These are phyloP conservation scores for Hymenoscyphus fraxineus DNA, from an alignment of 2,329 filamentous ascomycete genomes.

Conservation along the genomic window DNA sequence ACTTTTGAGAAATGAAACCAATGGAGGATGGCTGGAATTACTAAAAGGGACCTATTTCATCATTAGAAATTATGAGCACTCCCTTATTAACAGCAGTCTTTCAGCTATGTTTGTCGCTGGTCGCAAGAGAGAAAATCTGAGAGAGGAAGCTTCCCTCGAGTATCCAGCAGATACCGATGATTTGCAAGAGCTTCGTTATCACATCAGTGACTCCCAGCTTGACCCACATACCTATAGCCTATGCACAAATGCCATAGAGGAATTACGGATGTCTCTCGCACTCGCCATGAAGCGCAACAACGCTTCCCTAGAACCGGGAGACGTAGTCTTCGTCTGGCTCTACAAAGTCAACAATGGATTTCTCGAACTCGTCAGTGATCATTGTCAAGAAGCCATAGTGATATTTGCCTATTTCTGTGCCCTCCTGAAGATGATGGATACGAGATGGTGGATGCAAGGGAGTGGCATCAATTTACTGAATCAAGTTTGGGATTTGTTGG, in stretches of 20 bases:
- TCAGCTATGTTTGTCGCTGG: constrained; percentile 34
- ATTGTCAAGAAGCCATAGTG: constrained; percentile 35
- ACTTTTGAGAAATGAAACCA: constrained; percentile 30
- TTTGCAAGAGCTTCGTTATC: constrained; percentile 18
- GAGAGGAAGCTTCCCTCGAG: constrained; percentile 9
- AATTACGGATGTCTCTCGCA: constrained; percentile 36
- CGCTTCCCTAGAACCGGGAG: constrained; percentile 35
- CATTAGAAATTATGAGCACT: constrained; percentile 29
- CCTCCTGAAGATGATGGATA: constrained; percentile 35
- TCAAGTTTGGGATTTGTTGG: constrained; percentile 35
- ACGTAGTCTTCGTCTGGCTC: constrained; percentile 40
- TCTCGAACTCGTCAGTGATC: constrained; percentile 36
- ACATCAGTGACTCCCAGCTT: constrained; percentile 10
- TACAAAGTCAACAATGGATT: constrained; percentile 38
- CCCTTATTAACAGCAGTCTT: constrained; percentile 17
- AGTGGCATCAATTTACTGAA: constrained; percentile 36
- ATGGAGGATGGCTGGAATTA: constrained; percentile 38
- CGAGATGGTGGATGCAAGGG: constrained; percentile 39
- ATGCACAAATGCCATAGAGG: constrained; percentile 35
- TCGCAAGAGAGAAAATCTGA: constrained; percentile 17
- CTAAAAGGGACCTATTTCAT: constrained; percentile 38
- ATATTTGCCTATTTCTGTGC: constrained; percentile 39
- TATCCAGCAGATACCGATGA: constrained; percentile 16
- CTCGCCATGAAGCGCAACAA: constrained; percentile 22
- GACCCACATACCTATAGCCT: constrained; percentile 20